A percentile compares a stretch with the other conserved stretches of the same genome.
Evolutionary conservation across 2,329 filamentous ascomycete species (phyloP).

Genomic region (Neonectria sp.): DNA sequence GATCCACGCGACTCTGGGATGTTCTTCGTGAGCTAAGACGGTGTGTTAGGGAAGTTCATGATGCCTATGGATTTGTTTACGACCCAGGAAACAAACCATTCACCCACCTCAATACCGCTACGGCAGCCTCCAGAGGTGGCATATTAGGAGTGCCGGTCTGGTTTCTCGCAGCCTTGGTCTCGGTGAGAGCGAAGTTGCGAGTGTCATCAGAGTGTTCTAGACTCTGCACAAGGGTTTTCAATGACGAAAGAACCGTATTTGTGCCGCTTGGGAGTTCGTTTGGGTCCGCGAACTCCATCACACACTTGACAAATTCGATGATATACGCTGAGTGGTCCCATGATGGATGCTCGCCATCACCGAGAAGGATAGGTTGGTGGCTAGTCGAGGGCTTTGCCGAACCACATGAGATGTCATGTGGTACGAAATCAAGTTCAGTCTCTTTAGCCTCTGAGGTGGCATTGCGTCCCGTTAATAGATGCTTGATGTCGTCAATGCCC

Average conservation of each 20-base stretch:
- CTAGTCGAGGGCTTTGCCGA: not conserved
- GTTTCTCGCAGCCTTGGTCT: not conserved
- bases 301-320: conserved; percentile 51
- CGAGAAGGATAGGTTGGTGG: not conserved
- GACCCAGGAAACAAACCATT: conserved; percentile 42
- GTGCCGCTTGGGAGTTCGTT: not conserved
- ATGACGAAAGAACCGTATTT: conserved; percentile 21
- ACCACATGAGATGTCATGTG: no score
- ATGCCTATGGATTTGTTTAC: fast-evolving
- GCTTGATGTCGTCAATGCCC: conserved; percentile 53
- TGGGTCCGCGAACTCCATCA: conserved; percentile 17
- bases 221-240: conserved; percentile 21
- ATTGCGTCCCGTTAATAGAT: conserved; percentile 39
- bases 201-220: conserved; percentile 9
- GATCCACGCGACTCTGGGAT: conserved; percentile 50
- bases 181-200: not conserved
- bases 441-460: not conserved
- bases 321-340: conserved; percentile 55
- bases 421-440: not conserved
- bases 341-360: not conserved
- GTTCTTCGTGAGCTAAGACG: conserved; percentile 43
- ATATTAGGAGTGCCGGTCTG: conserved; percentile 29
- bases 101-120: conserved; percentile 51
- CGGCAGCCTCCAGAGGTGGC: conserved; percentile 49
- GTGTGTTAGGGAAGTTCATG: not conserved